Conservation (phyloP, 2,329 filamentous ascomycete species). For the Colletotrichum sp. region DNA sequence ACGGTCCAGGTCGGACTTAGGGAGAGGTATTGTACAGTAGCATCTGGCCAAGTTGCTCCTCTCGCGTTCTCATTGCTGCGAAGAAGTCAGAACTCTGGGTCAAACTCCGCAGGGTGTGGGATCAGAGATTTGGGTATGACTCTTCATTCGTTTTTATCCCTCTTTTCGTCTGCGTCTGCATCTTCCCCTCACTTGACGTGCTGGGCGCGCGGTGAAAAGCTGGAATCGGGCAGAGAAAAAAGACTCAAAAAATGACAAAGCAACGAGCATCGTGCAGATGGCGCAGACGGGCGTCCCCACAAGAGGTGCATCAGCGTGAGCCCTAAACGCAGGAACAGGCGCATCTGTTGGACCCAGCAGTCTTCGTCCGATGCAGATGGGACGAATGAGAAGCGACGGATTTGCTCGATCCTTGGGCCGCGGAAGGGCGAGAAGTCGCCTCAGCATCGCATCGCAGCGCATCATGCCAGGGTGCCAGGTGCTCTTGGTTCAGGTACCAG, state of each 20-base stretch:
- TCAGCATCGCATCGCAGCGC: constrained; percentile 13
- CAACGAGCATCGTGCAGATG: neutral
- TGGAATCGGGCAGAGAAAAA: constrained; percentile 5
- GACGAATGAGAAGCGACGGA: constrained; percentile 17
- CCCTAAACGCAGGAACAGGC: constrained; percentile 22
- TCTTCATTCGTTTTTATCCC: neutral
- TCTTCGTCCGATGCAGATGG: constrained; percentile 13
- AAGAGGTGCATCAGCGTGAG: constrained; percentile 7
- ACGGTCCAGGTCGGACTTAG: neutral
- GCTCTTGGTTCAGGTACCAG: neutral
- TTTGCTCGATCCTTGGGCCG: constrained; percentile 6
- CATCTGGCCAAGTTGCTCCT: neutral
- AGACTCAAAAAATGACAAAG: constrained; percentile 15
- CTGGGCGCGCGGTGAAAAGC: neutral
- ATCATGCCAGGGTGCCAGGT: constrained; percentile 1
- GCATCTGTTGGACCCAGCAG: constrained; percentile 4
- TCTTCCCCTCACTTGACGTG: neutral
- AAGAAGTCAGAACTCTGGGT: neutral
- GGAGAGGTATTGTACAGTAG: neutral
- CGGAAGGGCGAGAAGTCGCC: constrained; percentile 2
- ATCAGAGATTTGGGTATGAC: neutral
- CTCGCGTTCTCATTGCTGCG: neutral
- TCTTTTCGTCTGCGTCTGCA: neutral
- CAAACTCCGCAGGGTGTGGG: constrained; percentile 2
- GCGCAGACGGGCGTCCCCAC: neutral